Percentiles rank a stretch among this genome's conserved stretches.
phyloP scores from a whole-genome alignment of 1,139 yeast species.

The Zygoascus sp. region DNA sequence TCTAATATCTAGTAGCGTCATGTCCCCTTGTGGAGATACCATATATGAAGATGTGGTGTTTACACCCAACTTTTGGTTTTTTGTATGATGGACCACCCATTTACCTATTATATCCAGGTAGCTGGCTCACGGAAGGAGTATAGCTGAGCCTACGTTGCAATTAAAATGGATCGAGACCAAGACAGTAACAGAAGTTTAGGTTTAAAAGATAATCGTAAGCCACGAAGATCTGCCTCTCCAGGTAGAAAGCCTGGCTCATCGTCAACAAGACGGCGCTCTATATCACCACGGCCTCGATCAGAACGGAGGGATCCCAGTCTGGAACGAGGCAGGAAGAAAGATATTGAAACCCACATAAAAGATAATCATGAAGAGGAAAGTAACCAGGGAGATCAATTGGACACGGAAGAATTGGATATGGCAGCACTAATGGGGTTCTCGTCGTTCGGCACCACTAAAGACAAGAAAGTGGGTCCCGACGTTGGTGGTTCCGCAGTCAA shows the following conservation, averaged over 20 bases:
- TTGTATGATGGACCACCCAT: too few species aligned
- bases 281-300: too few species aligned
- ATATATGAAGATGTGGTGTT: neutral
- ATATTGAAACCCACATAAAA: neutral
- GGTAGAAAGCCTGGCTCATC: too few species aligned
- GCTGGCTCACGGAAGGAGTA: too few species aligned
- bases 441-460: constrained; percentile 57
- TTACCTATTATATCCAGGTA: too few species aligned
- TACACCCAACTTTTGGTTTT: neutral
- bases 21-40: neutral
- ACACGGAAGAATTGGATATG: constrained; percentile 30
- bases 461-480: constrained; percentile 48
- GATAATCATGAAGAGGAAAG: neutral
- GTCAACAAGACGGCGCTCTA: too few species aligned
- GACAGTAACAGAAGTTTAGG: too few species aligned
- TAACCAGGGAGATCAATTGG: constrained; percentile 12
- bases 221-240: too few species aligned
- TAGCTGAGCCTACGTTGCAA: too few species aligned
- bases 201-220: too few species aligned
- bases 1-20: constrained; percentile 9
- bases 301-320: too few species aligned
- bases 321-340: too few species aligned
- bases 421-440: constrained; percentile 59
- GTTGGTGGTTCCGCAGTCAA: constrained; percentile 45
- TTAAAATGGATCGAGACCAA: neutral